These are phyloP conservation scores for Fagopyrum esculentum DNA, from an alignment of 148 eudicot genomes.

Conservation along the genomic window DNA sequence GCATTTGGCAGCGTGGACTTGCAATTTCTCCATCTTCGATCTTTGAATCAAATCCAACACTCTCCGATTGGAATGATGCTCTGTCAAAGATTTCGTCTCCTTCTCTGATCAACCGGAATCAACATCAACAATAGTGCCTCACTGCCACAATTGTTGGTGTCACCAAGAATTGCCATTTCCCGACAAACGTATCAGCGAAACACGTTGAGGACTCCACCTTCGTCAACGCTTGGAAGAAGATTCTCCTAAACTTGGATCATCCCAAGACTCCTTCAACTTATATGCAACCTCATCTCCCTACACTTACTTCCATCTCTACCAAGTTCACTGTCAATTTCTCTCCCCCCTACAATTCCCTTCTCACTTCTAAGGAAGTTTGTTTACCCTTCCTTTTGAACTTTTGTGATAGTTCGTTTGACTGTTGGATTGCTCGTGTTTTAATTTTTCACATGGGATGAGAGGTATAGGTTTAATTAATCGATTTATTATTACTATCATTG, in stretches of 20 bases:
- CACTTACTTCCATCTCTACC: constrained; percentile 13
- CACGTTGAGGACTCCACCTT: constrained; percentile 5
- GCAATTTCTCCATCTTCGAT: neutral
- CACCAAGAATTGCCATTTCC: neutral
- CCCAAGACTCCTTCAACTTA: constrained; percentile 12
- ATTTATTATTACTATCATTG: too few relatives aligned
- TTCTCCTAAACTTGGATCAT: neutral
- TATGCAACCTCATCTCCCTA: constrained; percentile 9
- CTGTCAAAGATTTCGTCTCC: constrained; percentile 10
- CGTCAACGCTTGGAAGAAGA: constrained; percentile 9
- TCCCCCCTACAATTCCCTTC: constrained; percentile 10
- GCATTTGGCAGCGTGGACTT: too few relatives aligned
- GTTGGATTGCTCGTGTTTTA: neutral
- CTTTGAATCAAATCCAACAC: neutral
- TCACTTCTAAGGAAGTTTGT: constrained; percentile 10
- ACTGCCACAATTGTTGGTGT: neutral
- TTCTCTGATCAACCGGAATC: neutral
- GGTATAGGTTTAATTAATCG: too few relatives aligned
- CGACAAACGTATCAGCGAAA: neutral
- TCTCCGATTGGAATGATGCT: neutral
- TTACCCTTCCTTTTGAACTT: constrained; percentile 4
- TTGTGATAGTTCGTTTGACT: neutral
- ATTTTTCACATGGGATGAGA: too few relatives aligned
- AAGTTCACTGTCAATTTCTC: constrained; percentile 19
- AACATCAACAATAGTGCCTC: neutral